phyloP scores from a whole-genome alignment of 495 filamentous ascomycete species.

The Penicillium steckii region DNA sequence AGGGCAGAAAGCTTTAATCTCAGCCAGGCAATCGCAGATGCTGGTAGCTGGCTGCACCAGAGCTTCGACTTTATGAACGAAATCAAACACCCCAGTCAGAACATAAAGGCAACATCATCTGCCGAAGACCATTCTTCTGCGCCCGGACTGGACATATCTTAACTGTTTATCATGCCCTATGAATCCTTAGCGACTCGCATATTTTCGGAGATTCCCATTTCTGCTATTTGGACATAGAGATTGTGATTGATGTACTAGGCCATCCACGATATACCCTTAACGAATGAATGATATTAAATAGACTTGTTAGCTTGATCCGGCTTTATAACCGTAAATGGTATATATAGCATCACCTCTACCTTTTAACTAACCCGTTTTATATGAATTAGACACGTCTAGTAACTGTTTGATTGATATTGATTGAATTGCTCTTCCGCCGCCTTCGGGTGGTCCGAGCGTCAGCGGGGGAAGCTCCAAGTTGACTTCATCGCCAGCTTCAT shows the following conservation, averaged over 20 bases:
- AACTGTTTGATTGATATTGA: neutral
- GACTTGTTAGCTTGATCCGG: neutral
- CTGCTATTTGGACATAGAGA: too few species aligned
- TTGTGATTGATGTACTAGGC: neutral
- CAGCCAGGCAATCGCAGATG: slow-evolving; percentile 44
- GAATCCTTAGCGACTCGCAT: neutral
- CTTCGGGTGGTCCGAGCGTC: slow-evolving; percentile 24
- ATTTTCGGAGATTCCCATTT: neutral
- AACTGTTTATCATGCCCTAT: neutral
- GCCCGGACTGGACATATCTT: slow-evolving; percentile 12
- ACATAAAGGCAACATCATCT: slow-evolving; percentile 9
- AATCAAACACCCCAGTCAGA: slow-evolving; percentile 11
- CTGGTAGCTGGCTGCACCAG: slow-evolving; percentile 45
- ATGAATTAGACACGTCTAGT: too few species aligned
- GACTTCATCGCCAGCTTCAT: slow-evolving; percentile 17
- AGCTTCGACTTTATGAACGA: slow-evolving; percentile 42
- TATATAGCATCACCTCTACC: too few species aligned
- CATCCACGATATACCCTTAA: neutral
- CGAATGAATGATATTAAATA: neutral
- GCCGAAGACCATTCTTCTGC: neutral
- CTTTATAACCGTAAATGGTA: too few species aligned
- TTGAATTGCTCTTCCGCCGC: neutral
- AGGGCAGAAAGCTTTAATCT: slow-evolving; percentile 37
- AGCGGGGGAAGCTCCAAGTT: slow-evolving; percentile 26
- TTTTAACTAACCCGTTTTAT: too few species aligned